phyloP scores from a whole-genome alignment of 805 yeast species.

The Candida succiphila region DNA sequence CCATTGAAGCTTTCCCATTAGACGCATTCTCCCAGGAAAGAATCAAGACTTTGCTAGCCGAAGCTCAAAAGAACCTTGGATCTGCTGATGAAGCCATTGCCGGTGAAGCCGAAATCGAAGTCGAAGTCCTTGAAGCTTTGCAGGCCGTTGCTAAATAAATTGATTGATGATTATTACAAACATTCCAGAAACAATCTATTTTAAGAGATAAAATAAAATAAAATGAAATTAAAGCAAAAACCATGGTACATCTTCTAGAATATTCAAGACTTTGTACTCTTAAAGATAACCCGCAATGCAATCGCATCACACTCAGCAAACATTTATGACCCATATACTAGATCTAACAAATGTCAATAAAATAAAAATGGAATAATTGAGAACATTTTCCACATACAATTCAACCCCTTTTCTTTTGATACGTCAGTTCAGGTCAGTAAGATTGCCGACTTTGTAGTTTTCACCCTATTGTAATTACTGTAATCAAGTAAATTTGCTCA shows the following conservation, averaged over 20 bases:
- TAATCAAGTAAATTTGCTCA: too few species aligned
- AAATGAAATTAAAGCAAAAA: background rate
- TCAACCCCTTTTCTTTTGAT: too few species aligned
- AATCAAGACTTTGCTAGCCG: conserved; percentile 73
- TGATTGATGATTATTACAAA: too few species aligned
- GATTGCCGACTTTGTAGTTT: too few species aligned
- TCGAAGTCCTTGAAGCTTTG: conserved; percentile 93
- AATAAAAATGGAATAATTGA: too few species aligned
- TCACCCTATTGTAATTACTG: too few species aligned
- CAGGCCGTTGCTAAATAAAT: conserved; percentile 62
- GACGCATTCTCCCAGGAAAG: conserved; percentile 76
- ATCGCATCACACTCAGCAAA: too few species aligned
- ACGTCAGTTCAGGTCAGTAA: too few species aligned
- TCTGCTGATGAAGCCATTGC: conserved; percentile 83
- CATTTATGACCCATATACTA: too few species aligned
- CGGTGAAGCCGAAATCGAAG: conserved; percentile 91
- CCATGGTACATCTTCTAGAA: background rate
- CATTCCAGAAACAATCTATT: background rate
- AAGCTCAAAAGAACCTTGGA: conserved; percentile 85
- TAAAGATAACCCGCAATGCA: too few species aligned
- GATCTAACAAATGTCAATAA: too few species aligned
- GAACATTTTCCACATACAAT: too few species aligned
- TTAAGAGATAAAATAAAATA: background rate
- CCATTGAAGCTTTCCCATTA: conserved; percentile 91
- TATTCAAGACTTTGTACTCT: background rate